Conservation (phyloP, 1,139 yeast genomes). For the Taphrina pruni region DNA sequence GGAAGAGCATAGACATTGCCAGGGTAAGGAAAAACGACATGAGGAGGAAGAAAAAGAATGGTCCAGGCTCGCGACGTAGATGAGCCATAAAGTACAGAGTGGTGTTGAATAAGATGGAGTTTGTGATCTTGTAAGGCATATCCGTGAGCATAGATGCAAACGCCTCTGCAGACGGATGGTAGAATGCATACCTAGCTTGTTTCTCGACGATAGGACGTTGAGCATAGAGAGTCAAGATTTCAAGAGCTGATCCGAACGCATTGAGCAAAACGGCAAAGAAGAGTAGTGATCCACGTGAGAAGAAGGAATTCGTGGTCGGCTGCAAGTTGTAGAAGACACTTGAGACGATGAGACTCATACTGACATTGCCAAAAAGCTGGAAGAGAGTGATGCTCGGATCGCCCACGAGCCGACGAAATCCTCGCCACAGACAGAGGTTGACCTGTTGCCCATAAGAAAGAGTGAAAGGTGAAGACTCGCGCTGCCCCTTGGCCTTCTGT, state of each 20-base stretch:
- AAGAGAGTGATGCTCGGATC: constrained; percentile 69
- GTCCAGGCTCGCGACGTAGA: constrained; percentile 54
- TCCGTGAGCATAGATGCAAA: constrained; percentile 53
- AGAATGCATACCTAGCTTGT: constrained; percentile 56
- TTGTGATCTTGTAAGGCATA: constrained; percentile 52
- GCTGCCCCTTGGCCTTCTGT: constrained; percentile 51
- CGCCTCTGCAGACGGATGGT: constrained; percentile 58
- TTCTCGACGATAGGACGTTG: constrained; percentile 56
- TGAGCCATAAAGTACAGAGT: constrained; percentile 55
- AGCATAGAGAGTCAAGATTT: constrained; percentile 54
- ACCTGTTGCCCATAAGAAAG: constrained; percentile 52
- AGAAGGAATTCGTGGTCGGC: constrained; percentile 61
- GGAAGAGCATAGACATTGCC: constrained; percentile 75
- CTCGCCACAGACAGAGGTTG: constrained; percentile 64
- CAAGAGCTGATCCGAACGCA: constrained; percentile 56
- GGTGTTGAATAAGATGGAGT: constrained; percentile 51
- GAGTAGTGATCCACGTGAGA: constrained; percentile 57
- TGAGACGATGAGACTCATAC: constrained; percentile 74
- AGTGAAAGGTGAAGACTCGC: constrained; percentile 52
- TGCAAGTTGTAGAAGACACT: constrained; percentile 74
- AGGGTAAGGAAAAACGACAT: constrained; percentile 55
- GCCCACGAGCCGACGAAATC: constrained; percentile 66
- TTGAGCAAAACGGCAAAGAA: constrained; percentile 55
- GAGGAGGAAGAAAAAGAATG: constrained; percentile 54
- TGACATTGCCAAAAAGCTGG: constrained; percentile 65